These are phyloP conservation scores for Tylopilus sp. DNA, from an alignment of 768 basidiomycete species.

Conservation along the genomic window DNA sequence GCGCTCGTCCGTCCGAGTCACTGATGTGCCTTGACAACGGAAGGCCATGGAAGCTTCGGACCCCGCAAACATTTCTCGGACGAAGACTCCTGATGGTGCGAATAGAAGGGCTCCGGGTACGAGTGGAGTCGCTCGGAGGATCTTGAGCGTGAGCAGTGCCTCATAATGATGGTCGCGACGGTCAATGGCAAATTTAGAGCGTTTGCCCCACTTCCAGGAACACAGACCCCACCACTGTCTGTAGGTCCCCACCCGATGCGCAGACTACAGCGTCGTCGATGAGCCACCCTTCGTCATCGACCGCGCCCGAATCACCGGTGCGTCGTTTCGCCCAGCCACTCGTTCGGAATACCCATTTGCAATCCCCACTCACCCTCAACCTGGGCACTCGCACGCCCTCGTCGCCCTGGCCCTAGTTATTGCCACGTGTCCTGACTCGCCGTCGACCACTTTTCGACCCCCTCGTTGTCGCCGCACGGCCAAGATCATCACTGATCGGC, in stretches of 20 bases:
- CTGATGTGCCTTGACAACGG: neutral
- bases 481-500: neutral
- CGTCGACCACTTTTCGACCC: neutral
- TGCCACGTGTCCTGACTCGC: constrained; percentile 8
- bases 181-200: neutral
- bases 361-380: constrained; percentile 21
- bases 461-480: constrained; percentile 23
- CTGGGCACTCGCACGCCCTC: constrained; percentile 4
- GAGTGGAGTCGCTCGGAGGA: neutral
- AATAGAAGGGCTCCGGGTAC: neutral
- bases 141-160: neutral
- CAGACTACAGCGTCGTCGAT: neutral
- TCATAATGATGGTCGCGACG: too few species aligned
- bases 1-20: neutral
- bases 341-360: constrained; percentile 6
- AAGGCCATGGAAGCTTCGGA: neutral
- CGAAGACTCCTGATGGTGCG: neutral
- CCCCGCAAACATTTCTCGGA: neutral
- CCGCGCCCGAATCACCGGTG: neutral
- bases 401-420: neutral
- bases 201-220: neutral
- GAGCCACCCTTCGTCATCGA: neutral
- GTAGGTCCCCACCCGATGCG: too few species aligned
- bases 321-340: neutral
- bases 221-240: too few species aligned